phyloP scores from a whole-genome alignment of 331 rosid genomes.

The Acacia pycnantha region DNA sequence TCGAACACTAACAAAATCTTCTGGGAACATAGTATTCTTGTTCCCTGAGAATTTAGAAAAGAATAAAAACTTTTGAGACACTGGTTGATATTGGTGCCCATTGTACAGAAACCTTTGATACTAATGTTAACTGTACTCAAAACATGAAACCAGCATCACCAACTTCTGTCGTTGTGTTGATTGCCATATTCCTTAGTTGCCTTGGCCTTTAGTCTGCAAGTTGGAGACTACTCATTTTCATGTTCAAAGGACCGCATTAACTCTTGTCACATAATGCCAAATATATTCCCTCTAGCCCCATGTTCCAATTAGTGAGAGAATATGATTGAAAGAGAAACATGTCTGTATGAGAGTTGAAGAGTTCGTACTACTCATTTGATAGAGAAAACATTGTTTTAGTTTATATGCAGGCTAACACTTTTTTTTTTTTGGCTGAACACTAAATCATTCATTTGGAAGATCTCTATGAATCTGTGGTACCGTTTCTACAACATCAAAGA shows the following conservation, averaged over 20 bases:
- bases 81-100: background rate
- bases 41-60: background rate
- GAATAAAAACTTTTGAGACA: background rate
- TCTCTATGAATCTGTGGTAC: background rate
- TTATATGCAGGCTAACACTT: background rate
- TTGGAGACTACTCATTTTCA: background rate
- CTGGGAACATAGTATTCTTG: background rate
- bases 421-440: background rate
- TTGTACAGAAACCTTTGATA: background rate
- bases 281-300: background rate
- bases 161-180: background rate
- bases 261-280: background rate
- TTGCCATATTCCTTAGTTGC: background rate
- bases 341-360: background rate
- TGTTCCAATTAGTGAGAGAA: background rate
- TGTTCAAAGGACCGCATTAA: background rate
- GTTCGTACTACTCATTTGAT: background rate
- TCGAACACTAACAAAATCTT: background rate
- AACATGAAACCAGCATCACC: background rate
- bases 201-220: background rate
- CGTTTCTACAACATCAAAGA: background rate
- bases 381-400: background rate
- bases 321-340: background rate
- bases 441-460: background rate
- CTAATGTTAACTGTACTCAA: background rate